Evolutionary conservation across 163 green algal species (phyloP).

Genomic region (Trebouxiophyceae sp.): DNA sequence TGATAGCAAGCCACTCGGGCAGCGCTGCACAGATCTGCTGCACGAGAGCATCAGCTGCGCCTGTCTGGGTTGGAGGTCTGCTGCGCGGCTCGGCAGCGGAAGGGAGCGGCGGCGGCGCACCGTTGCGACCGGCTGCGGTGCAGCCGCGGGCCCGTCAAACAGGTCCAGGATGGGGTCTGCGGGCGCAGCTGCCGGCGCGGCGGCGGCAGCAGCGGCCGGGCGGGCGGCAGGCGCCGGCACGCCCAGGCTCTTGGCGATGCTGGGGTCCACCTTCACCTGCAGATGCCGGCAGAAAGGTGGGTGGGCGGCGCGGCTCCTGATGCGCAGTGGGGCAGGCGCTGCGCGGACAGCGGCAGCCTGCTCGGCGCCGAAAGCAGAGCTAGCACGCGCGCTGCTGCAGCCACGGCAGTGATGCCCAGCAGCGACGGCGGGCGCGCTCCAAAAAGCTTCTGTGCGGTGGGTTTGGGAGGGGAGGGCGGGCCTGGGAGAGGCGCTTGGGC

Average conservation of each 20-base stretch:
- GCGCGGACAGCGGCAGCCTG: no score
- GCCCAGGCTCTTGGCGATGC: neutral
- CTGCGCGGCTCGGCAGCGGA: neutral
- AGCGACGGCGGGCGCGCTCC: no score
- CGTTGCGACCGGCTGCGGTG: neutral
- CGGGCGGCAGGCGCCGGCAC: neutral
- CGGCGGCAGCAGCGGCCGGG: no score
- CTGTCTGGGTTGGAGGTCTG: no score
- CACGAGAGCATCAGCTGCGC: no score
- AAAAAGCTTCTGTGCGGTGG: no score
- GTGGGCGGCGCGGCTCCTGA: neutral
- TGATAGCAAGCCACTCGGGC: neutral
- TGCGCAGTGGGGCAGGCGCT: no score
- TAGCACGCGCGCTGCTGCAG: no score
- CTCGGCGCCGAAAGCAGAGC: no score
- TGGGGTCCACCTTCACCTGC: neutral
- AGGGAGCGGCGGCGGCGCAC: neutral
- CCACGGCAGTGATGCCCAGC: no score
- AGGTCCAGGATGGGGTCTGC: neutral
- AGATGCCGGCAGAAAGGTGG: neutral
- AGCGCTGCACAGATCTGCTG: neutral
- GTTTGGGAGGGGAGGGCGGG: no score
- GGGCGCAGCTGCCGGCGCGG: no score
- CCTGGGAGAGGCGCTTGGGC: neutral
- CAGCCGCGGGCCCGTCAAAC: neutral